phyloP scores from a whole-genome alignment of 73 alveolate species.

The Effrenium voratum region DNA sequence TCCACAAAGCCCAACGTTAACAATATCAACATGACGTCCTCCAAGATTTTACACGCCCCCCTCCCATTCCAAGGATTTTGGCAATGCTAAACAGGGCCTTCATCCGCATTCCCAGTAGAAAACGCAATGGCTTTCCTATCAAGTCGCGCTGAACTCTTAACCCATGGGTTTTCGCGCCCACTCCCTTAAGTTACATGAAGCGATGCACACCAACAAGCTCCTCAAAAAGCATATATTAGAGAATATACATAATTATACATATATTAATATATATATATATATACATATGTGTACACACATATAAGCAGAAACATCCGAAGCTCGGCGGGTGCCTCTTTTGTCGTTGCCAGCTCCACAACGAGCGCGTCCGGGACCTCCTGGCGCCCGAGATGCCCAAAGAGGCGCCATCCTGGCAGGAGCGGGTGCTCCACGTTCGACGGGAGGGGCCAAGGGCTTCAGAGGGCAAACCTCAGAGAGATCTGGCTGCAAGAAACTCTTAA shows the following conservation, averaged over 20 bases:
- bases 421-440: not conserved
- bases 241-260: not conserved
- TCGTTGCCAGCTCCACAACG: conserved; percentile 88
- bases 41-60: no score
- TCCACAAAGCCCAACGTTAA: no score
- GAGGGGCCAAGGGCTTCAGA: not conserved
- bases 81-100: no score
- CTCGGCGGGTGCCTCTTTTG: not conserved
- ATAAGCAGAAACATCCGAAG: not conserved
- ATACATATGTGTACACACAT: not conserved
- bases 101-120: no score
- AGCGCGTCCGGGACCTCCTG: conserved; percentile 85
- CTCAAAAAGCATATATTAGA: not conserved
- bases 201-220: no score
- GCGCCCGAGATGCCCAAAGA: conserved; percentile 86
- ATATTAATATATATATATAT: not conserved
- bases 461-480: not conserved
- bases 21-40: no score
- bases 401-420: conserved; percentile 92
- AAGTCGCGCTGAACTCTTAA: no score
- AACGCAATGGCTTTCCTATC: no score
- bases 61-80: no score
- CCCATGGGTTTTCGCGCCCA: no score
- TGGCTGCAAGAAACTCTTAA: not conserved
- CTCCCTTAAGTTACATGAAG: no score